Percentiles rank a stretch among this genome's conserved stretches.
Evolutionary conservation across 148 eudicot genomes (phyloP).

Genomic region (Vaccinium darrowii): DNA sequence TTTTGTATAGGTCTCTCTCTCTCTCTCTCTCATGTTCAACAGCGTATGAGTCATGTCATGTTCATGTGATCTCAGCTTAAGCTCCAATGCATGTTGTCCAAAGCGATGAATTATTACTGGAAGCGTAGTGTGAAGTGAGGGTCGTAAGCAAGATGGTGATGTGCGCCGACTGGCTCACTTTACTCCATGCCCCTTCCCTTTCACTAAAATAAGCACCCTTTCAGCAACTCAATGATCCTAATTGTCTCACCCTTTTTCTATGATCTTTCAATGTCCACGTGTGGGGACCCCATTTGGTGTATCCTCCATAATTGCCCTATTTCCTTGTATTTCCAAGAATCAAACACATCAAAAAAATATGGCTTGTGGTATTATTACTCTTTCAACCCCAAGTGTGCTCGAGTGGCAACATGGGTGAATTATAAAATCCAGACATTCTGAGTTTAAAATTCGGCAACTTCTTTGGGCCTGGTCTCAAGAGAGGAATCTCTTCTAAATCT

Average conservation of each 20-base stretch:
- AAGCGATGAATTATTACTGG: neutral
- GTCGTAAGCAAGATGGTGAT: slow-evolving; percentile 18
- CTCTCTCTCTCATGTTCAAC: neutral
- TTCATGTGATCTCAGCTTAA: neutral
- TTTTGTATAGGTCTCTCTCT: neutral
- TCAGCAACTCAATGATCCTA: slow-evolving; percentile 4
- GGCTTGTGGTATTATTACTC: too few relatives aligned
- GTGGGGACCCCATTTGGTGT: slow-evolving; percentile 13
- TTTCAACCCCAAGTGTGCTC: too few relatives aligned
- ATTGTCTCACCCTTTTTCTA: slow-evolving; percentile 18
- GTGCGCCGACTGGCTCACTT: slow-evolving; percentile 21
- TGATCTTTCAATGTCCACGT: slow-evolving; percentile 16
- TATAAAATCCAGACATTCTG: too few relatives aligned
- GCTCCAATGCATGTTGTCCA: neutral
- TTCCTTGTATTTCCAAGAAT: too few relatives aligned
- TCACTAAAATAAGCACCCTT: slow-evolving; percentile 23
- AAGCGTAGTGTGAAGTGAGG: neutral
- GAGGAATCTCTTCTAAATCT: too few relatives aligned
- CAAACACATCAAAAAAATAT: too few relatives aligned
- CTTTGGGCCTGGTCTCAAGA: too few relatives aligned
- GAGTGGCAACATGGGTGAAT: too few relatives aligned
- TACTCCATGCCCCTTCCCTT: slow-evolving; percentile 16
- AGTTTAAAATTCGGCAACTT: too few relatives aligned
- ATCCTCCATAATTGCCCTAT: neutral
- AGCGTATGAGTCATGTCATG: too few relatives aligned